Evolutionary conservation across 2,329 filamentous ascomycete genomes (phyloP), one percentile per base, ranked within the genome.

Genomic region (Leptographium radiaticola): DNA sequence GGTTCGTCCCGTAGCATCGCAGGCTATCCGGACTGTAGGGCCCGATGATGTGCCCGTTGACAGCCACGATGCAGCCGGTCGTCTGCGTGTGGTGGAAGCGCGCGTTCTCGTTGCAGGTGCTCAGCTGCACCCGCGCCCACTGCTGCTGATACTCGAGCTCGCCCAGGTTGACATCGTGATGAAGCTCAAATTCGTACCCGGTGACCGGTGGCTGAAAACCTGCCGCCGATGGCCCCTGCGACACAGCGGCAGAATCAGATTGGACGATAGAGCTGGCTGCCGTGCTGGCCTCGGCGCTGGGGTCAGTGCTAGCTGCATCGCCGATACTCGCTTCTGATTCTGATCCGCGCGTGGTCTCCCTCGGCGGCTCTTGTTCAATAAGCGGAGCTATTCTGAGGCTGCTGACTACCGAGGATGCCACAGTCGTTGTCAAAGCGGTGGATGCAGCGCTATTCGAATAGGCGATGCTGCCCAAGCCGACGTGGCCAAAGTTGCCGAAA

Each of bases 151-250:
- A 53, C 10, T 30, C 4, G 2, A 60, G 57, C 46, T 60, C 59
- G 11, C 31, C 42, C 11, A 52, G 50, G 53, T 60, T 60, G 25
- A 38, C 49, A 8, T 49, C 47, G 20, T 60, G 57, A 42, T 59
- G 56, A 18, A 60, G 57, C 55, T 60, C 59, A 45, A 57, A 60
- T 52, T 60, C 59, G 42, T 60, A 60, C 38, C 59, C 59, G 2
- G 59, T 56, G 40, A 39, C 9, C 9, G 56, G 55, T 6, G 18
- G 38, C 2, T 7, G 10, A 38, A 59, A 57, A 3, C 56, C 56
- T 2, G 48, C 52, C 18, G 53, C 44, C 6, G 16, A 52, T 45
- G 39, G 51, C 43, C 43, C 33, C 4, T 16, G 15, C 40, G 8
- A 33, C 25, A 16, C 16, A 12, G 15, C 18, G 4, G 11, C 51